Evolutionary conservation across 306 rosid genomes (phyloP).

Genomic region (Castanea mollissima): DNA sequence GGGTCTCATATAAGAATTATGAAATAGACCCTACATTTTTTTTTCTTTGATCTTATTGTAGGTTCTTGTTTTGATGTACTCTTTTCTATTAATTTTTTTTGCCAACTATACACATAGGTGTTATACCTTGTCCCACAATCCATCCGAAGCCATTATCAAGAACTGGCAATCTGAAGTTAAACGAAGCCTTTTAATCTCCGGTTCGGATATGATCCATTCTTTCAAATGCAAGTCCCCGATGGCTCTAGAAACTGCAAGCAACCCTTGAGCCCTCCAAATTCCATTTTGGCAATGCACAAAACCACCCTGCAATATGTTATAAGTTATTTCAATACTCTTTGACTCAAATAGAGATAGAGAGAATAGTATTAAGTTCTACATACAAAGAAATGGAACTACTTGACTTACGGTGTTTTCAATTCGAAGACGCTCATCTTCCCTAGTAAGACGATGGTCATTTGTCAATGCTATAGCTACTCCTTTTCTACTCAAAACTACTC

Average conservation of each 20-base stretch:
- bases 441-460: slow-evolving; percentile 29
- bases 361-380: too few species aligned
- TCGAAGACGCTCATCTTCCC: slow-evolving; percentile 42
- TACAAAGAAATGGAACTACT: not conserved
- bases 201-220: slow-evolving; percentile 43
- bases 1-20: too few species aligned
- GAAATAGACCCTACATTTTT: too few species aligned
- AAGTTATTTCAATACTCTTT: too few species aligned
- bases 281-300: slow-evolving; percentile 38
- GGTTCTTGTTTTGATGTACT: too few species aligned
- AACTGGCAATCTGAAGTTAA: slow-evolving; percentile 33
- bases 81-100: too few species aligned
- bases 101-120: too few species aligned
- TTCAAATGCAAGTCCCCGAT: slow-evolving; percentile 42
- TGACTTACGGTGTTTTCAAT: slow-evolving; percentile 31
- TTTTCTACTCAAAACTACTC: slow-evolving; percentile 36
- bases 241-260: slow-evolving; percentile 43
- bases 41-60: too few species aligned
- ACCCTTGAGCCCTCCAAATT: slow-evolving; percentile 44
- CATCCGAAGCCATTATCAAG: slow-evolving; percentile 43
- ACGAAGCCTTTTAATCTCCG: slow-evolving; percentile 27
- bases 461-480: slow-evolving; percentile 33
- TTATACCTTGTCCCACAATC: slow-evolving; percentile 42
- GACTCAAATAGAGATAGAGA: not conserved
- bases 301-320: slow-evolving; percentile 31